Evolutionary conservation across 2,329 filamentous ascomycete genomes (phyloP).

Genomic region (Aspergillus sp.): DNA sequence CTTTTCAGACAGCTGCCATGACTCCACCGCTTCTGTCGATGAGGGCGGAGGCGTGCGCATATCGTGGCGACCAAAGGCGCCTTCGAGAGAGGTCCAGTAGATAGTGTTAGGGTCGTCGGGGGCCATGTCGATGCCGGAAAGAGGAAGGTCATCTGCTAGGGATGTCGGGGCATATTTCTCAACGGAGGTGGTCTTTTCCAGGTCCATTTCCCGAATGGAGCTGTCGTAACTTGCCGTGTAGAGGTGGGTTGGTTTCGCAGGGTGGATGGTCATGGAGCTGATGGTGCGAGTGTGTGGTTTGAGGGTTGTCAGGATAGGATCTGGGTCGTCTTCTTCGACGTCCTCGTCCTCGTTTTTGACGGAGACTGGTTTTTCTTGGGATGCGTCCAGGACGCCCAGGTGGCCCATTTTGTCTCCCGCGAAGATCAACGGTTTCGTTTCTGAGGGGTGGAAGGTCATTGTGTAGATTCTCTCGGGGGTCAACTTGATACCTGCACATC

Average conservation of each 20-base stretch:
- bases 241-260: conserved; percentile 64
- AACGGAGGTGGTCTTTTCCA: conserved; percentile 69
- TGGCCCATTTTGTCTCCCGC: conserved; percentile 92
- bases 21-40: conserved; percentile 34
- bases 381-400: conserved; percentile 80
- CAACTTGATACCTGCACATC: conserved; percentile 69
- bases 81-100: conserved; percentile 81
- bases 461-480: conserved; percentile 82
- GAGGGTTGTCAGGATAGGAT: conserved; percentile 79
- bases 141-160: conserved; percentile 62
- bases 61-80: conserved; percentile 74
- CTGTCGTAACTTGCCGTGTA: conserved; percentile 90
- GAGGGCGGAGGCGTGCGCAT: conserved; percentile 52
- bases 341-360: conserved; percentile 55
- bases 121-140: conserved; percentile 79
- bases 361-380: conserved; percentile 41
- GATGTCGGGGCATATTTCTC: conserved; percentile 74
- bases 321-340: conserved; percentile 53
- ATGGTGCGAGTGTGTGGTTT: conserved; percentile 89
- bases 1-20: conserved; percentile 75
- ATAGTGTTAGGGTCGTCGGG: conserved; percentile 63
- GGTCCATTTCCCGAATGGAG: conserved; percentile 77
- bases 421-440: conserved; percentile 80
- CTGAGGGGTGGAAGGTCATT: conserved; percentile 79
- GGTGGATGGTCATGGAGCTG: conserved; percentile 71